phyloP scores from a whole-genome alignment of 129 eudicot species.

The Helianthus tuberosus region DNA sequence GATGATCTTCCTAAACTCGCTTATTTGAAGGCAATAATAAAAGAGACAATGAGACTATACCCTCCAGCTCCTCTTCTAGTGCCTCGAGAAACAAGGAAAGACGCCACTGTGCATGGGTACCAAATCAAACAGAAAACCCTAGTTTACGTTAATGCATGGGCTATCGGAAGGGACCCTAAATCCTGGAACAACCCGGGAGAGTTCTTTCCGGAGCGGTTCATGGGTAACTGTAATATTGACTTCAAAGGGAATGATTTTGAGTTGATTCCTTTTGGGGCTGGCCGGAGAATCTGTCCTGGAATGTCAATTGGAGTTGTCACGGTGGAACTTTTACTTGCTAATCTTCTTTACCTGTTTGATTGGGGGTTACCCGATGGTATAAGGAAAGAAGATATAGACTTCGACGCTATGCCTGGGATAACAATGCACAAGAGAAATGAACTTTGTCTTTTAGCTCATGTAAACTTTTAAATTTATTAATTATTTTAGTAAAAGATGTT shows the following conservation, averaged over 20 bases:
- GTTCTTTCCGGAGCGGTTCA: too few species aligned
- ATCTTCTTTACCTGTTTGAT: slow-evolving; percentile 32
- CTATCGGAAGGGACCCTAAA: too few species aligned
- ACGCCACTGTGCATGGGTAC: slow-evolving; percentile 14
- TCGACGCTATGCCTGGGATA: slow-evolving; percentile 26
- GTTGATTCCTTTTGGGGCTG: slow-evolving; percentile 37
- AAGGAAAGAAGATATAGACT: slow-evolving; percentile 36
- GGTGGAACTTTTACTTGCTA: slow-evolving; percentile 25
- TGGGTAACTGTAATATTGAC: too few species aligned
- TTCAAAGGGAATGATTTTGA: slow-evolving; percentile 16
- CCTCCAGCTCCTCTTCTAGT: slow-evolving; percentile 38
- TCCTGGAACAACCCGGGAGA: too few species aligned
- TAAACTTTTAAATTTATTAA: slow-evolving; percentile 1
- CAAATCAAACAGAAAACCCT: slow-evolving; percentile 25
- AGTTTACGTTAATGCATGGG: too few species aligned
- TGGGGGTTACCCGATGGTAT: slow-evolving; percentile 34
- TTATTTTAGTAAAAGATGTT: too few species aligned
- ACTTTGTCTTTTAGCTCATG: slow-evolving; percentile 30
- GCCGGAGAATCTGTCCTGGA: slow-evolving; percentile 41
- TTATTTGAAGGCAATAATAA: slow-evolving; percentile 33
- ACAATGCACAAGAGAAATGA: slow-evolving; percentile 46
- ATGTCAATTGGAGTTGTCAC: slow-evolving; percentile 20
- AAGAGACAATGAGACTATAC: slow-evolving; percentile 30
- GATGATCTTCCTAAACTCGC: slow-evolving; percentile 30
- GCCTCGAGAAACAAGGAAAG: slow-evolving; percentile 25